Conservation (phyloP, 441 rosid genomes). For the Euphorbia celastroides region DNA sequence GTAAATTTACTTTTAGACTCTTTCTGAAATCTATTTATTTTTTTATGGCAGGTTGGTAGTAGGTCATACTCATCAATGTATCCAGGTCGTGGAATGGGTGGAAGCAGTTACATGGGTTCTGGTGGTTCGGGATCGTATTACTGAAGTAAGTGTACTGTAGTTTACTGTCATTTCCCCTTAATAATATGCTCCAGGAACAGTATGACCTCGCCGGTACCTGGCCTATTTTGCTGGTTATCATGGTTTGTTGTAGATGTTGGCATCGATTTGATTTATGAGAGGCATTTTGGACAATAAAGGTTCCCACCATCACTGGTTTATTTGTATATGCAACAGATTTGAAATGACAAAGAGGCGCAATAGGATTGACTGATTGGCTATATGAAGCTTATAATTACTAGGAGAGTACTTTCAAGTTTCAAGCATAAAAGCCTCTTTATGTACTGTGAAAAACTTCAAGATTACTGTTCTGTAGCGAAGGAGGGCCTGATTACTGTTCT, state of each 20-base stretch:
- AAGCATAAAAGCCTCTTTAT: conserved; percentile 31
- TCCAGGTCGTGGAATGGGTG: conserved; percentile 74
- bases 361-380: conserved; percentile 48
- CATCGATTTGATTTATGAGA: conserved; percentile 31
- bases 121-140: conserved; percentile 89
- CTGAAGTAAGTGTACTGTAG: conserved; percentile 43
- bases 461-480: conserved; percentile 17
- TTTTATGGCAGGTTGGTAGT: conserved; percentile 63
- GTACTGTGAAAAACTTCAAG: conserved; percentile 28
- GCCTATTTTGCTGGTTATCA: conserved; percentile 25
- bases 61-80: conserved; percentile 83
- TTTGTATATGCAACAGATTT: conserved; percentile 69
- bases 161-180: conserved; percentile 11
- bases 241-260: conserved; percentile 30
- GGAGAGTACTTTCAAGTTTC: conserved; percentile 31
- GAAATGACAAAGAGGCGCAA: conserved; percentile 44
- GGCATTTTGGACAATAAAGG: conserved; percentile 29
- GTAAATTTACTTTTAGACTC: not conserved
- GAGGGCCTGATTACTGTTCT: conserved; percentile 22
- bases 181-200: conserved; percentile 22
- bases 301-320: conserved; percentile 42
- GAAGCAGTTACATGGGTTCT: conserved; percentile 72
- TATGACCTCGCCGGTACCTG: conserved; percentile 16
- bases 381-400: conserved; percentile 35
- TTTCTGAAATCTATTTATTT: conserved; percentile 9